Conservation (phyloP, 345 rosid species). For the Trapa bicornis region DNA sequence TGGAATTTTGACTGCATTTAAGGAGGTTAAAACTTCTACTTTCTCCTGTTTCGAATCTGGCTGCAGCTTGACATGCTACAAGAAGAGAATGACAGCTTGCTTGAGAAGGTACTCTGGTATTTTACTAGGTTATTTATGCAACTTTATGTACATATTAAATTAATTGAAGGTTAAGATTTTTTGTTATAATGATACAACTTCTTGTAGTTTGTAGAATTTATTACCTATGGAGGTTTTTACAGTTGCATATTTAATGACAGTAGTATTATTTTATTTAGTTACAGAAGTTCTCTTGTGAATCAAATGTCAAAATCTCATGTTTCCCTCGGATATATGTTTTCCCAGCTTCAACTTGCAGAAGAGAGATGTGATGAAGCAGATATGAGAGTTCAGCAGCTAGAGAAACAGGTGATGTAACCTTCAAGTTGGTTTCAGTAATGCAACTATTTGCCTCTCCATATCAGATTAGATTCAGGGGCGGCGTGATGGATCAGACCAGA, state of each 20-base stretch:
- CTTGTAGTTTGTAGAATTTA: too few relatives aligned
- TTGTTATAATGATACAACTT: too few relatives aligned
- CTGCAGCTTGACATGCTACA: slow-evolving; percentile 49
- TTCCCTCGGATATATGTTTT: slow-evolving; percentile 13
- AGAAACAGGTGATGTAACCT: slow-evolving; percentile 47
- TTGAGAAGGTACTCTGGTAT: slow-evolving; percentile 13
- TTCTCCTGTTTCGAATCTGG: slow-evolving; percentile 8
- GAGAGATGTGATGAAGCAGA: slow-evolving; percentile 82
- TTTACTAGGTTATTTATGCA: too few relatives aligned
- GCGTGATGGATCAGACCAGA: too few relatives aligned
- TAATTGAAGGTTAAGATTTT: too few relatives aligned
- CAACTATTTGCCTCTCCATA: too few relatives aligned
- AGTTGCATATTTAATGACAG: too few relatives aligned
- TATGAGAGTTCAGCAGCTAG: slow-evolving; percentile 72
- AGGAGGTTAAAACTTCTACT: background rate
- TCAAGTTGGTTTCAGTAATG: background rate
- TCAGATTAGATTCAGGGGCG: background rate
- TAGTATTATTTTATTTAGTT: too few relatives aligned
- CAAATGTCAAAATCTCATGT: background rate
- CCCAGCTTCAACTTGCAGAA: slow-evolving; percentile 84
- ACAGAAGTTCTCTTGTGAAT: background rate
- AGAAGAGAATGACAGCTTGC: slow-evolving; percentile 18
- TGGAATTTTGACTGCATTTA: background rate
- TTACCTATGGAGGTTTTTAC: too few relatives aligned
- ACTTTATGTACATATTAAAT: too few relatives aligned